phyloP scores from a whole-genome alignment of 2,329 filamentous ascomycete genomes.

The Calonectria leucothoes region DNA sequence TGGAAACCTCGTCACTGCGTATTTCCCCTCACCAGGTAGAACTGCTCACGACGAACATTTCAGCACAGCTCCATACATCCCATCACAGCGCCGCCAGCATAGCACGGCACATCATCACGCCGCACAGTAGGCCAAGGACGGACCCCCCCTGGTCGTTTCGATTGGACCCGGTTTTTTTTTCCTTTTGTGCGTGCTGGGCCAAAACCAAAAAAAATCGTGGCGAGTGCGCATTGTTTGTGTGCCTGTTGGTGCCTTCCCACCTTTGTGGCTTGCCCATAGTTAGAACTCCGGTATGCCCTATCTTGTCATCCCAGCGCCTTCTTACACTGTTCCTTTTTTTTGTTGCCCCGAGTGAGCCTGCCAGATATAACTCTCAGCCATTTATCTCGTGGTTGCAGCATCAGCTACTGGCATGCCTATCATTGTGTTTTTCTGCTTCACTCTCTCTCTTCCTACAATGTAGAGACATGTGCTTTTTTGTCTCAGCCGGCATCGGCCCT shows the following conservation, averaged over 20 bases:
- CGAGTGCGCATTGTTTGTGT: neutral
- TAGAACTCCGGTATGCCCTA: conserved; percentile 8
- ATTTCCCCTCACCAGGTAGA: conserved; percentile 49
- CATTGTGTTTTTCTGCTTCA: neutral
- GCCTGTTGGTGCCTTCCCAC: neutral
- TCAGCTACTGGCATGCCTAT: neutral
- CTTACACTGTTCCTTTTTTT: neutral
- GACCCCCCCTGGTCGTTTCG: conserved; percentile 5
- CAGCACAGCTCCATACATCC: conserved; percentile 52
- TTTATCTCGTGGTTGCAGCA: neutral
- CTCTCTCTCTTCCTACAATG: neutral
- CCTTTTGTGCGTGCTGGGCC: neutral
- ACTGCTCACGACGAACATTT: conserved; percentile 57
- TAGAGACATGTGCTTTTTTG: neutral
- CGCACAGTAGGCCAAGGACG: conserved; percentile 8
- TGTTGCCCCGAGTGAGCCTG: neutral
- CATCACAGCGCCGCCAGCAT: conserved; percentile 38
- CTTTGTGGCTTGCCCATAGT: conserved; percentile 6
- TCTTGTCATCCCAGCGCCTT: neutral
- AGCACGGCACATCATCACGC: conserved; percentile 18
- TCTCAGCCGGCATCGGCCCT: neutral
- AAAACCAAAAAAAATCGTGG: neutral
- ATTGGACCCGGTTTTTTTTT: conserved; percentile 4
- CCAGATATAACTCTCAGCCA: neutral
- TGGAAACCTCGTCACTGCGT: conserved; percentile 39